Evolutionary conservation across 129 eudicot genomes (phyloP), one percentile per base, ranked within the genome.

Genomic region (Arctium minus): DNA sequence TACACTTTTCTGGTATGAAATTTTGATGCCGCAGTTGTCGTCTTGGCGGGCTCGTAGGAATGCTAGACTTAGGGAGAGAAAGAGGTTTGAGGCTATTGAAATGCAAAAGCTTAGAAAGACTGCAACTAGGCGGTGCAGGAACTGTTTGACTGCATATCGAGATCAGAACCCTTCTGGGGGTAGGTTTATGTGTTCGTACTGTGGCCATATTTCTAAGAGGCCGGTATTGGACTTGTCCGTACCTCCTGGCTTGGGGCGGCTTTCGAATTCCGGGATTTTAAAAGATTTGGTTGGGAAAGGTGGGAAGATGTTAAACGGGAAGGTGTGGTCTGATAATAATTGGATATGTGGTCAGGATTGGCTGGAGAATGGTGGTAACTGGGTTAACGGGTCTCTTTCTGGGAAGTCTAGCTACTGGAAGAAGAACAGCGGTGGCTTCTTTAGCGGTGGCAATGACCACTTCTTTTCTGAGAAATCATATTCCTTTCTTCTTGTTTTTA

Each of bases 111-210:
- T 92, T 81, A 86, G 88, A 83, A 94, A 92, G 80, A 90, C 92
- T 31, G 98, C 98, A 0, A 88, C 94, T 18, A 87, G 97, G 50
- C 86, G 88, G 87, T 94, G 98, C 85, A 85, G 98, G 80, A 94
- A 94, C 77, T 94, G 98, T 72, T 89, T 83, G 89, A 94, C 93
- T 32, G 89, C 98, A 2, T 94, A 94, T 80, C 76, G 95, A 73
- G 98, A 94, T 81, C 98, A 94, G 79, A 94, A 94, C 74, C 98
- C 98, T 30, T 92, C 92, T 74, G 98, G 97, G 74, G 96, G 98
- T 5, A 87, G 85, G 85, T 94, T 92, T 70, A 94, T 88, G 95
- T 94, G 98, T 84, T 90, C 91, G 3, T 92, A 90, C 62, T 94
- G 98, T 85, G 98, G 98, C n/a, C 98, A 94, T 86, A 69, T 88